Evolutionary conservation across 257 asterid genomes (phyloP).

Genomic region (Nicotiana benthamiana): DNA sequence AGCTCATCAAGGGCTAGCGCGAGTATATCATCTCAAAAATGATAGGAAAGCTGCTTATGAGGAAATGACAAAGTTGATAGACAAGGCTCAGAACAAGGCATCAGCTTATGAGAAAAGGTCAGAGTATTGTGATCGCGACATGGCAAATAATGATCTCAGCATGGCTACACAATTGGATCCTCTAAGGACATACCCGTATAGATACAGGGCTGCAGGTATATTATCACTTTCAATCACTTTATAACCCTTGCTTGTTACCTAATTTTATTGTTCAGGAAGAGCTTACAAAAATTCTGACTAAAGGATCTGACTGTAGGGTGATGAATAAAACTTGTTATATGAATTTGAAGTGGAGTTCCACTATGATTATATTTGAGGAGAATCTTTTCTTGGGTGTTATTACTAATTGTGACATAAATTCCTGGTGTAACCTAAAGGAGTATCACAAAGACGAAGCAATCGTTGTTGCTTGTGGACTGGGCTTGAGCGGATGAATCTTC

Average conservation of each 20-base stretch:
- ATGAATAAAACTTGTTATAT: conserved; percentile 1
- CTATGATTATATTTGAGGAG: neutral
- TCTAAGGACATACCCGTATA: conserved; percentile 39
- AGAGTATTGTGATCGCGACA: conserved; percentile 39
- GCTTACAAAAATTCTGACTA: neutral
- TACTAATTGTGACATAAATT: neutral
- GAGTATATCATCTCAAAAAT: conserved; percentile 39
- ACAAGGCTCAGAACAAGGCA: conserved; percentile 45
- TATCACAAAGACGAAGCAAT: neutral
- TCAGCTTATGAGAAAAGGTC: conserved; percentile 50
- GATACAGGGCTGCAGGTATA: conserved; percentile 51
- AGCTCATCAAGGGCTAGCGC: conserved; percentile 50
- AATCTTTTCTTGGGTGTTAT: neutral
- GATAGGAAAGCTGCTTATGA: conserved; percentile 39
- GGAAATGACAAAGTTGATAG: conserved; percentile 45
- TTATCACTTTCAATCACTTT: neutral
- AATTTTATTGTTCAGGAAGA: neutral
- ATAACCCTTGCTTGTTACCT: neutral
- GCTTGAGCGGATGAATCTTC: neutral
- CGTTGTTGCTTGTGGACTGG: neutral
- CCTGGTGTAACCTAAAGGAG: neutral
- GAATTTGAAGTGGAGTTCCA: neutral
- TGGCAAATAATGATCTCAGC: conserved; percentile 41
- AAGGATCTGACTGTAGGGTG: neutral
- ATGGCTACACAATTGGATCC: conserved; percentile 42